A percentile compares a stretch with the other conserved stretches of the same genome.
phyloP scores from a whole-genome alignment of 495 filamentous ascomycete genomes.

The Collariella sp. region DNA sequence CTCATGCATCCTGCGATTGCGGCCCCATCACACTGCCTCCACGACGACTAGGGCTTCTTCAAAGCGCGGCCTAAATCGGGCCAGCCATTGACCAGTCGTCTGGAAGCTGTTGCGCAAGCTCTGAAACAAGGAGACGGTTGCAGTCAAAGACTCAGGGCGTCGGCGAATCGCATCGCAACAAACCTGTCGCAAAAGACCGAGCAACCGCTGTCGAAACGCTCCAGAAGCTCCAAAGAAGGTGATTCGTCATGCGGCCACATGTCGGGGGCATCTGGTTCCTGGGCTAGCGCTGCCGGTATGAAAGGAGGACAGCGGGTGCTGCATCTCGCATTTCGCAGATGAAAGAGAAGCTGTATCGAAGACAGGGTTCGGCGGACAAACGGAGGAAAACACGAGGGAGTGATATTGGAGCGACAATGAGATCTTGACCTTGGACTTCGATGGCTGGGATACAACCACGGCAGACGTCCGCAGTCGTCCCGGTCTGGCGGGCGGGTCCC shows the following conservation, averaged over 20 bases:
- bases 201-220: conserved; percentile 13
- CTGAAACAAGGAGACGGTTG: conserved; percentile 28
- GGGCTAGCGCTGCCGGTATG: not conserved
- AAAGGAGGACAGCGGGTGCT: not conserved
- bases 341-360: not conserved
- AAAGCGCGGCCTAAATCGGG: conserved; percentile 11
- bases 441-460: not conserved
- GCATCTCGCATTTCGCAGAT: not conserved
- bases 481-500: conserved; percentile 1
- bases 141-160: not conserved
- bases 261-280: conserved; percentile 2
- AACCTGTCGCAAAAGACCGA: not conserved
- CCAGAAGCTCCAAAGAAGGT: conserved; percentile 2
- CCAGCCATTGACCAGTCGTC: conserved; percentile 8
- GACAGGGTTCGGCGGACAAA: too few relatives aligned
- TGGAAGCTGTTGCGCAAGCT: conserved; percentile 15
- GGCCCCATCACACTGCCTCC: conserved; percentile 10
- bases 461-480: conserved; percentile 4
- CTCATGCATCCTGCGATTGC: conserved; percentile 17
- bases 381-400: too few relatives aligned
- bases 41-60: not conserved
- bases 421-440: not conserved
- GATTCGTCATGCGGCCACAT: not conserved
- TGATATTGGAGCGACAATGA: not conserved
- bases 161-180: conserved; percentile 5